Base-by-base conservation (phyloP, 495 filamentous ascomycete genomes). In the Penicillium longicatenatum region DNA sequence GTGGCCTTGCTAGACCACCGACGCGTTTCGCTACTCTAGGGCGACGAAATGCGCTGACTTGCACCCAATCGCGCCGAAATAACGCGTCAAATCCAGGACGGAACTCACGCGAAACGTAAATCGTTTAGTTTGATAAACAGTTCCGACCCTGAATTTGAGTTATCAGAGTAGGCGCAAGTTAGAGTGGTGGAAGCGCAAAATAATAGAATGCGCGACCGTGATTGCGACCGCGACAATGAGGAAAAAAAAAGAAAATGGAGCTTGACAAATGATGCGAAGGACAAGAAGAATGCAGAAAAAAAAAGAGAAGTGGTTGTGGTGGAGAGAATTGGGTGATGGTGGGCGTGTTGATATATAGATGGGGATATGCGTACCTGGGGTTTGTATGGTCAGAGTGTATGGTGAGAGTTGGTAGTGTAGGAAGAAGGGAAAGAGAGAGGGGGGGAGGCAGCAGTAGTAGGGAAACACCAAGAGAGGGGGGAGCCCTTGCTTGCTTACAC, bases 351-450 rank as follows among this genome's bases (percentile, higher is more conserved):
- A 39, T 60, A 68, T 60, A 68, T 65, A 64, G 64, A 70, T 53
- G 49, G 62, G 64, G 65, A 66, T 73, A 71, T 74, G 70, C 68
- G 73, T 71, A 75, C 69, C 75, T 71, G 78, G 77, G 73, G 77
- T 75, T 74, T 75, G 68, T 78, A 70, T 72, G 78, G 79, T 79
- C 77, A 77, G 75, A 79, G 84, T 84, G 82, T 86, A 82, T 83
- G 82, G 81, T 71, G 79, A 76, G 37, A 71, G 62, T 52, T 70
- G 65, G 75, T 77, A 75, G 79, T 79, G 82, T 82, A 83, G 78
- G 82, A 76, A 72, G 60, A 62, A 67, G 71, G 63, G 67, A 72
- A 72, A 66, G 63, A 71, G 69, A 63, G 64, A 70, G 72, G 63
- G 70, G 35, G 67, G 64, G 68, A 74, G 65, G 74, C 75, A 77